A percentile compares a stretch with the other conserved stretches of the same genome.
These are phyloP conservation scores for Annulohypoxylon nitens DNA, from an alignment of 495 filamentous ascomycete species.

Conservation along the genomic window DNA sequence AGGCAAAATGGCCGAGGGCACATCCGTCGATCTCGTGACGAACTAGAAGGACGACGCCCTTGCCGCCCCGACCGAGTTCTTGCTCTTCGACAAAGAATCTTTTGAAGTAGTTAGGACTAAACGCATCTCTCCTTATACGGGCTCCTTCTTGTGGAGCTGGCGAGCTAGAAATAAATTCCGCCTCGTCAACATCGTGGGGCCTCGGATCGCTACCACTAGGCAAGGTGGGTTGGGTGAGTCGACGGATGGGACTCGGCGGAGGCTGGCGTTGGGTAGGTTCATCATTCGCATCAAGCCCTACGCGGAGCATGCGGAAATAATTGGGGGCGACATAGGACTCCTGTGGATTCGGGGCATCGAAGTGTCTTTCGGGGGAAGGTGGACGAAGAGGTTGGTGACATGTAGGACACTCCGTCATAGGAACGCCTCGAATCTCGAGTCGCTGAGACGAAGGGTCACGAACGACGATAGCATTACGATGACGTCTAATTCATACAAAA, in stretches of 20 bases:
- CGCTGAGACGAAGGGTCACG: slow-evolving; percentile 88
- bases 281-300: slow-evolving; percentile 52
- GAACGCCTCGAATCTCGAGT: slow-evolving; percentile 78
- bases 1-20: slow-evolving; percentile 88
- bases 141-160: slow-evolving; percentile 62
- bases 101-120: slow-evolving; percentile 91
- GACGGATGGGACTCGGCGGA: slow-evolving; percentile 63
- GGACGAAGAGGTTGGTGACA: slow-evolving; percentile 84
- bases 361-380: slow-evolving; percentile 63
- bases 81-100: slow-evolving; percentile 90
- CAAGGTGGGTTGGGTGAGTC: slow-evolving; percentile 58
- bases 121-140: slow-evolving; percentile 85
- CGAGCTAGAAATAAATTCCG: slow-evolving; percentile 68
- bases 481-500: slow-evolving; percentile 70
- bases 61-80: slow-evolving; percentile 89
- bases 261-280: slow-evolving; percentile 45
- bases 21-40: slow-evolving; percentile 91
- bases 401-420: slow-evolving; percentile 81
- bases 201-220: slow-evolving; percentile 50
- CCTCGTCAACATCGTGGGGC: slow-evolving; percentile 52
- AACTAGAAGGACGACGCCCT: slow-evolving; percentile 93
- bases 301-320: slow-evolving; percentile 93
- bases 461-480: slow-evolving; percentile 91
- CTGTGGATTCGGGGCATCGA: slow-evolving; percentile 57
- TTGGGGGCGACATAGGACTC: slow-evolving; percentile 85